These are phyloP conservation scores for Cucurbita ficifolia DNA, from an alignment of 306 rosid species.

Conservation along the genomic window DNA sequence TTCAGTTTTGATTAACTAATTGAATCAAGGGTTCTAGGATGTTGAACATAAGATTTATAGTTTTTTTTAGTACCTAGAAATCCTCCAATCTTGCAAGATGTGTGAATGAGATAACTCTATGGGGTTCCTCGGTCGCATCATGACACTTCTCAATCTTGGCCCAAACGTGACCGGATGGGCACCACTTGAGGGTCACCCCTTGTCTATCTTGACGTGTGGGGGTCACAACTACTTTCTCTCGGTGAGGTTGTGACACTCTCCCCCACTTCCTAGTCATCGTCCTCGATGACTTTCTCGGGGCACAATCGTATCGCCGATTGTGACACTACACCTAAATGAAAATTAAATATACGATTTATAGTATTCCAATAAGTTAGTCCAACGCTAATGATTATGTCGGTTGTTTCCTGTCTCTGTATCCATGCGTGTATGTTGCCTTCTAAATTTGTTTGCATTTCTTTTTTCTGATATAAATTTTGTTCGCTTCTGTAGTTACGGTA, in stretches of 20 bases:
- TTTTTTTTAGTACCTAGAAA: background rate
- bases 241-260: too few relatives aligned
- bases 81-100: background rate
- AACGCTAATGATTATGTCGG: background rate
- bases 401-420: background rate
- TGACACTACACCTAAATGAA: background rate
- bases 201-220: too few relatives aligned
- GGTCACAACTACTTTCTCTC: too few relatives aligned
- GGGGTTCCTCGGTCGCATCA: too few relatives aligned
- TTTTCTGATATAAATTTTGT: constrained; percentile 2
- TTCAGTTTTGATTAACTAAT: background rate
- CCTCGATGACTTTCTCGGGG: too few relatives aligned
- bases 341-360: background rate
- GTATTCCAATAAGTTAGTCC: background rate
- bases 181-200: too few relatives aligned
- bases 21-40: background rate
- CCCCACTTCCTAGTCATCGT: too few relatives aligned
- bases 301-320: too few relatives aligned
- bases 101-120: background rate
- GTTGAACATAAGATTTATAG: background rate
- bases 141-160: too few relatives aligned
- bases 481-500: constrained; percentile 69
- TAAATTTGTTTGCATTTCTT: background rate
- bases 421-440: background rate
- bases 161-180: too few relatives aligned